phyloP scores from a whole-genome alignment of 495 filamentous ascomycete genomes.

The Annulohypoxylon stygium region DNA sequence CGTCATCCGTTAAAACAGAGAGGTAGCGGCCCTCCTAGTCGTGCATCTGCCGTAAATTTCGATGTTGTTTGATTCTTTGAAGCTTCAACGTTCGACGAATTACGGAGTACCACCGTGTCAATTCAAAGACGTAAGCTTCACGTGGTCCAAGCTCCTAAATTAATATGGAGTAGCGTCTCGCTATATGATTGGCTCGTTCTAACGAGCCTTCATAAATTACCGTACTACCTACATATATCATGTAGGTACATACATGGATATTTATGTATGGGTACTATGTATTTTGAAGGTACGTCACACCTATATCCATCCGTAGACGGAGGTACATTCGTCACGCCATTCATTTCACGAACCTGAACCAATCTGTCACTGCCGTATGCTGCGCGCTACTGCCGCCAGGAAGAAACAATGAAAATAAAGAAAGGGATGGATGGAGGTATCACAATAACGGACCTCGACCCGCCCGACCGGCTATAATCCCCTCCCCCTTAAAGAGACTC shows the following conservation, averaged over 20 bases:
- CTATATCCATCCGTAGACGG: neutral
- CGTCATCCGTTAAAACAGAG: neutral
- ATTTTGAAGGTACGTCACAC: slow-evolving; percentile 11
- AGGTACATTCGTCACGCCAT: slow-evolving; percentile 8
- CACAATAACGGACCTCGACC: slow-evolving; percentile 29
- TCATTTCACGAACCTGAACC: neutral
- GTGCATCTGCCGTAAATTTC: slow-evolving; percentile 2
- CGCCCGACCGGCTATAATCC: neutral
- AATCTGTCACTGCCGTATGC: slow-evolving; percentile 31
- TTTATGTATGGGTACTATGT: neutral
- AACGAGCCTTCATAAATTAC: slow-evolving; percentile 11
- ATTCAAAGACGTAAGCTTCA: slow-evolving; percentile 31
- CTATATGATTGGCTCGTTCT: slow-evolving; percentile 29
- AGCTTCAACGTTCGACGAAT: slow-evolving; percentile 19
- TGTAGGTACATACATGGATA: neutral
- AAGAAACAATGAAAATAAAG: neutral
- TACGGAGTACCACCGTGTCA: slow-evolving; percentile 44
- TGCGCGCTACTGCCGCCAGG: slow-evolving; percentile 4
- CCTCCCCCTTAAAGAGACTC: neutral
- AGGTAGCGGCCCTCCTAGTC: slow-evolving; percentile 4
- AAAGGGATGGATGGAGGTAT: slow-evolving; percentile 16
- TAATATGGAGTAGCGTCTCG: neutral
- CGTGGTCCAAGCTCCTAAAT: slow-evolving; percentile 38
- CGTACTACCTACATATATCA: slow-evolving; percentile 8
- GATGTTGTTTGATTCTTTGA: slow-evolving; percentile 22